A percentile compares a stretch with the other conserved stretches of the same genome.
Evolutionary conservation across 352 stramenopile genomes (phyloP).

Genomic region (Globisporangium nodosum): DNA sequence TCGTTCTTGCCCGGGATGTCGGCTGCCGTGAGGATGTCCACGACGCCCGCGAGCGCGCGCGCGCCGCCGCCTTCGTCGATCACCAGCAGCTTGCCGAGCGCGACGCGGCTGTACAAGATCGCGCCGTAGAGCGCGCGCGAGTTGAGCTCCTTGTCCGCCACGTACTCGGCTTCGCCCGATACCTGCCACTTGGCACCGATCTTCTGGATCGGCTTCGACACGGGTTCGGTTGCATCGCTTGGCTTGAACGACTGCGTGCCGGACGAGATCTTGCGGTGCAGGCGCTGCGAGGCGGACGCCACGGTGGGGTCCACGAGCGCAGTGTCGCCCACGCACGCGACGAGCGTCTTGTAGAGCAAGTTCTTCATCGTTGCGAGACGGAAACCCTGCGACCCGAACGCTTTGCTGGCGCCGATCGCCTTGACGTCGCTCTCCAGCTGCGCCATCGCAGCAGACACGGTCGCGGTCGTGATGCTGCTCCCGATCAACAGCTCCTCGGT

Average conservation of each 20-base stretch:
- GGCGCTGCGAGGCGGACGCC: conserved; percentile 15
- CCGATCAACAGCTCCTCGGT: conserved; percentile 70
- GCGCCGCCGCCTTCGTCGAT: conserved; percentile 92
- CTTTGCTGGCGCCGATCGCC: conserved; percentile 24
- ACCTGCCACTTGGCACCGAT: conserved; percentile 57
- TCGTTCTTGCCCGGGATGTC: conserved; percentile 82
- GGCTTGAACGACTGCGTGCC: conserved; percentile 47
- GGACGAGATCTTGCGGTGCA: conserved; percentile 39
- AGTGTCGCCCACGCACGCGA: conserved; percentile 36
- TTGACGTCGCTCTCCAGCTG: conserved; percentile 85
- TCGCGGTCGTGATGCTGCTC: conserved; percentile 65
- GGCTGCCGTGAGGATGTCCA: conserved; percentile 76
- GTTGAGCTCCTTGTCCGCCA: conserved; percentile 38
- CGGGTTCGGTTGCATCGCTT: conserved; percentile 27
- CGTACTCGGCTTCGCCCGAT: conserved; percentile 53
- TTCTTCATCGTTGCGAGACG: conserved; percentile 26
- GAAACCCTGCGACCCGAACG: conserved; percentile 22
- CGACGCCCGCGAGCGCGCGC: conserved; percentile 89
- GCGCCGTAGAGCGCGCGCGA: conserved; percentile 79
- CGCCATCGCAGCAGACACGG: conserved; percentile 74
- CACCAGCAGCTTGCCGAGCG: conserved; percentile 88
- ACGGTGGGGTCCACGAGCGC: conserved; percentile 11
- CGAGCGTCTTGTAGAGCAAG: conserved; percentile 94
- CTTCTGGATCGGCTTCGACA: conserved; percentile 42
- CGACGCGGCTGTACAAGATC: conserved; percentile 74